Conservation (phyloP, 2,329 filamentous ascomycete genomes). For the Cercospora beticola region DNA sequence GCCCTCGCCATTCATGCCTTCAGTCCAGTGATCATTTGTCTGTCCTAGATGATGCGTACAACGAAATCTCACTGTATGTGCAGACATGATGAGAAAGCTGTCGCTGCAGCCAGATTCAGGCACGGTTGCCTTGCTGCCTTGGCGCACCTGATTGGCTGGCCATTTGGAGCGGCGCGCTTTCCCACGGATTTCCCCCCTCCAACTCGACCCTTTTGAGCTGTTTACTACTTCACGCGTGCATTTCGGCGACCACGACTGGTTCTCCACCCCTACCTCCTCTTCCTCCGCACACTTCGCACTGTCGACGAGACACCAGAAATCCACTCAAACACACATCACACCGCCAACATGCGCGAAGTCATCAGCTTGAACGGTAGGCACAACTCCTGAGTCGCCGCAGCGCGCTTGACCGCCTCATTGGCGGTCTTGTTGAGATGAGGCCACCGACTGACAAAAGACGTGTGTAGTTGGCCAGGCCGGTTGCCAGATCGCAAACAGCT, state of each 20-base stretch:
- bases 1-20: constrained; percentile 7
- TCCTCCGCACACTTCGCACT: constrained; percentile 17
- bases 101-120: neutral
- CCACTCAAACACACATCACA: constrained; percentile 12
- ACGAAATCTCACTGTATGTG: neutral
- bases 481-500: constrained; percentile 99
- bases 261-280: constrained; percentile 14
- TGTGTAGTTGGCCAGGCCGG: constrained; percentile 94
- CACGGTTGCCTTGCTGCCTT: neutral
- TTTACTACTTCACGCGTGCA: constrained; percentile 7
- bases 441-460: constrained; percentile 53
- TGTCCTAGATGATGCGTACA: neutral
- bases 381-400: constrained; percentile 32
- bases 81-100: neutral
- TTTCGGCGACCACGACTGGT: constrained; percentile 3
- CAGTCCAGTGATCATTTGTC: neutral
- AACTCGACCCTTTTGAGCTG: constrained; percentile 4
- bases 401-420: constrained; percentile 46
- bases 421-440: constrained; percentile 16
- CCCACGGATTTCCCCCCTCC: constrained; percentile 1
- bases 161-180: neutral
- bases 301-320: constrained; percentile 23
- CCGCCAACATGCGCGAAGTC: constrained; percentile 90
- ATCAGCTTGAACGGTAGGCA: constrained; percentile 94
- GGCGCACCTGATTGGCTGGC: neutral